Evolutionary conservation across 139 green algal genomes (phyloP), one percentile per base, ranked within the genome.

Genomic region (Coccomyxa sp.): DNA sequence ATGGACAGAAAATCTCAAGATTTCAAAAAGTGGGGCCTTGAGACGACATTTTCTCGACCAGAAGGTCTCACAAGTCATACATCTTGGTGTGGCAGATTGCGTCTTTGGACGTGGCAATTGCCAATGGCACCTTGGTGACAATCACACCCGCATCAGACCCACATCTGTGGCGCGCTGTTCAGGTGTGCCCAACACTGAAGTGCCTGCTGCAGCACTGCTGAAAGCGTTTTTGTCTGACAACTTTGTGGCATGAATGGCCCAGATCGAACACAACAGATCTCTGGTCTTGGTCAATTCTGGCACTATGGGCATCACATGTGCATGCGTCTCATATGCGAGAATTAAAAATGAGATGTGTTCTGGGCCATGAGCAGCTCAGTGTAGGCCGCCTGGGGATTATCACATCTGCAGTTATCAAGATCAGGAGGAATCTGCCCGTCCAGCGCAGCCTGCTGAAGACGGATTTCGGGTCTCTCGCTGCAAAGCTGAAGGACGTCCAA

Each of bases 331-430:
- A 51, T 51, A 7, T 51, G 7, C 3, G 38, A 51, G 3, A 51
- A n/a, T 7, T 51, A 7, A 7, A 51, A 51, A 51, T 51, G 38
- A 51, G 38, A 7, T 51, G 7, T 51, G 38, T 51, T 11, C 38
- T 7, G 3, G 3, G 38, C 38, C 7, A 51, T 51, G 38, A 51
- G 63, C 82, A 86, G 58, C 30, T 86, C 32, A 81, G 77, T n/a
- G 88, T 95, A 16, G 93, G 93, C 14, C 86, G 92, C 15, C 87
- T 97, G 68, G 93, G 93, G 17, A 85, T 96, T 71, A 91, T 95
- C 76, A 93, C 91, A 11, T 85, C 93, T 25, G 58, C 96, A 0
- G 94, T 87, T 0, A 59, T 96, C 10, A 81, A 76, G 3, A 91
- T 94, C 67, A 68, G 88, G 1, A 79, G 82, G 11, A 88, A 94